Base-by-base conservation (phyloP, 805 yeast species). In the Saccharomyces eubayanus region DNA sequence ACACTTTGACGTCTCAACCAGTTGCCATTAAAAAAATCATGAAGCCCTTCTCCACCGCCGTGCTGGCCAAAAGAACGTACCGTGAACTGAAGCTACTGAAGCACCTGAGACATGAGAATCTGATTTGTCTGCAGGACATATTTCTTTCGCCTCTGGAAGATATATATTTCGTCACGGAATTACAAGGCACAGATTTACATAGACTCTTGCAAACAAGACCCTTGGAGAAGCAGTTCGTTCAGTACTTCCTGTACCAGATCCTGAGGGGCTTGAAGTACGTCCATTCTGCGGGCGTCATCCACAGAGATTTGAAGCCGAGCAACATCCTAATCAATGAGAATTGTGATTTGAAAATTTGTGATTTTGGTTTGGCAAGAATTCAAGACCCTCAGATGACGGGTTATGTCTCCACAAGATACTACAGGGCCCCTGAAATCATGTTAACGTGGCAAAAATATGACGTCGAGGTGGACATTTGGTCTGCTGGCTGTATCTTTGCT, bases 301-400 rank as follows among this genome's bases (percentile, higher is more conserved):
- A 89, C 68, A 80, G 96, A 59, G 96, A 89, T 71, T 75, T 89
- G 61, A 89, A 89, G 70, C 96, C 96, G 55, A 79, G 84, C 56
- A 89, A 89, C 71, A 87, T 89, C 54, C 76, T 89, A 57, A 85
- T 89, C 64, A 89, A 89, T 68, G 96, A 89, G 72, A 88, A 88
- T 71, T 89, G 96, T 71, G 96, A 89, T 72, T 77, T 89, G 67
- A 89, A 89, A 71, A 89, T 89, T 62, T 89, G 96, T 73, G 96
- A 89, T 71, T 89, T 92, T 69, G 99, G 99, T 24, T 77, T 92
- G 56, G 98, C 98, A 31, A 81, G 99, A 68, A 87, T 92, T 66
- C 97, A 92, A 75, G 99, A 92, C 73, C 97, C 97, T 12, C 98
- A 92, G 70, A 92, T 92, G 99, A 92, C 98, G 0, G 99, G 98